Evolutionary conservation across 163 green algal genomes (phyloP).

Genomic region (Scenedesmus sp.): DNA sequence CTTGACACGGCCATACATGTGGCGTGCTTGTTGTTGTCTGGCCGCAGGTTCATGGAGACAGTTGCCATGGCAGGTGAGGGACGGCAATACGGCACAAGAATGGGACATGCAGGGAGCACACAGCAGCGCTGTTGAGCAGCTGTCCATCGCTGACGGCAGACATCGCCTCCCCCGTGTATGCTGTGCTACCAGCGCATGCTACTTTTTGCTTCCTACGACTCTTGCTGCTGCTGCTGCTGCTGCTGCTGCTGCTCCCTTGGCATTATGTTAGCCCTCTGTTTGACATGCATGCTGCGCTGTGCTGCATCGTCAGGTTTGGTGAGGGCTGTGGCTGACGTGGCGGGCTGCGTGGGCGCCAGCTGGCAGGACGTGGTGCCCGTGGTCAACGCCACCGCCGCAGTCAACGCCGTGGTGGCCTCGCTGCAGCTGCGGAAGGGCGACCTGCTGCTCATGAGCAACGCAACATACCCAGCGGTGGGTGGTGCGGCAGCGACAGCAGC

Average conservation of each 20-base stretch:
- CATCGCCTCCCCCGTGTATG: too few relatives aligned
- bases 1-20: too few relatives aligned
- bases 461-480: conserved; percentile 78
- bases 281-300: not conserved
- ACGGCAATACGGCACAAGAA: not conserved
- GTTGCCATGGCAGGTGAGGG: conserved; percentile 52
- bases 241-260: not conserved
- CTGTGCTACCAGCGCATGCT: too few relatives aligned
- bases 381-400: conserved; percentile 73
- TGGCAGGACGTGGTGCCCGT: conserved; percentile 70
- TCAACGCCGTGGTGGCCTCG: conserved; percentile 67
- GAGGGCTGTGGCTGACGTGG: conserved; percentile 50
- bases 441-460: conserved; percentile 67
- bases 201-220: too few relatives aligned
- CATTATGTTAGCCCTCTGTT: too few relatives aligned
- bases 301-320: conserved; percentile 18
- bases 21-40: not conserved
- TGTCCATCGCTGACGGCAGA: too few relatives aligned
- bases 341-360: conserved; percentile 61
- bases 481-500: not conserved
- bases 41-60: conserved; percentile 73
- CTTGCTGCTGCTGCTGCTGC: not conserved
- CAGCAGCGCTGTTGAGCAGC: not conserved
- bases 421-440: conserved; percentile 61
- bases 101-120: not conserved